Evolutionary conservation across 1,284 basidiomycete genomes (phyloP), one percentile per base, ranked within the genome.

Genomic region (Mycosarcoma mackinlayi): DNA sequence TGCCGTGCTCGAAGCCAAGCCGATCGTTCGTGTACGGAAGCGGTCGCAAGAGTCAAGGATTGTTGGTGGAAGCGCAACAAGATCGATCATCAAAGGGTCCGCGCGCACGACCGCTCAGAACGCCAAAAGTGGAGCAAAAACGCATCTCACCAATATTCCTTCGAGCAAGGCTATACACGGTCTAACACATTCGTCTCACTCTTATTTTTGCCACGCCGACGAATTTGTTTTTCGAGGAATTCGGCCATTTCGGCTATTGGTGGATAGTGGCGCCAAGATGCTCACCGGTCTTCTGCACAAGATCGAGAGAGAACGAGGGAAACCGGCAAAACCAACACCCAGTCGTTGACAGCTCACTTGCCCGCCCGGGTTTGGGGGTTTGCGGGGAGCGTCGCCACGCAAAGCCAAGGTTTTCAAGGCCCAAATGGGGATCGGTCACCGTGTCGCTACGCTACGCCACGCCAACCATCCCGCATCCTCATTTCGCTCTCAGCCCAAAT

Each of bases 301-400:
- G 25, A 35, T 10, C 14, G 14, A 16, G 14, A 37, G 3, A 16
- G 31, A 6, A 25, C n/a, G n/a, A n/a, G n/a, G n/a, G n/a, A n/a
- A n/a, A n/a, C n/a, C n/a, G n/a, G n/a, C n/a, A n/a, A n/a, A n/a
- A n/a, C n/a, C n/a, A n/a, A n/a, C n/a, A n/a, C n/a, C n/a, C n/a
- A n/a, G n/a, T n/a, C n/a, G n/a, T n/a, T n/a, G n/a, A n/a, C n/a
- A n/a, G n/a, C n/a, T n/a, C n/a, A n/a, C n/a, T n/a, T n/a, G n/a
- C n/a, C n/a, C n/a, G n/a, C n/a, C n/a, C n/a, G n/a, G n/a, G n/a
- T n/a, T n/a, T n/a, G n/a, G n/a, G n/a, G 14, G 13, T 30, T 23
- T 39, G 18, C 24, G 34, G 25, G 6, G 21, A 30, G 45, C 42
- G 49, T 59, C 57, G 57, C 57, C 57, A 60, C 27, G 50, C 50